Base-by-base conservation (phyloP, 768 basidiomycete genomes). In the Boletus rufocinnamomeus region DNA sequence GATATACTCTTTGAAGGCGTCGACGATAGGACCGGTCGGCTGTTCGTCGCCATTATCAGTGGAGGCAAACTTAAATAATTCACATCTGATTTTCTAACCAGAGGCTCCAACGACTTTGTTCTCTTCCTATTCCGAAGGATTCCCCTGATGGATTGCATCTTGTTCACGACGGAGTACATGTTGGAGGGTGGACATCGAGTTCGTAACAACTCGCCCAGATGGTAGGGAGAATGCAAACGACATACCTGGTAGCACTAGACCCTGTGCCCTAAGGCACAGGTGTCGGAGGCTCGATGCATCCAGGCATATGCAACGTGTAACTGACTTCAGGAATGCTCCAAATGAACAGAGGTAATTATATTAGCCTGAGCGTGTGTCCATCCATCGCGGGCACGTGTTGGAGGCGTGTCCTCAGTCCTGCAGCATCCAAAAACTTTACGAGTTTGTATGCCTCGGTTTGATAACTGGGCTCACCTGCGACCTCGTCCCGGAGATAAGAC, bases 1-100 rank as follows among this genome's bases (percentile, higher is more conserved):
- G 21, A 63, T 57, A 34, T 60, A 64, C 28, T 59, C 48, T 27
- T 32, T 50, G 45, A 64, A 60, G 9, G 35, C 52, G 5, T 50
- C 52, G 6, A 9, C 25, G 11, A 61, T 61, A 32, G 52, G n/a
- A 34, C 47, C 27, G 9, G 41, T 49, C 1, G 32, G 43, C 51
- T 61, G 21, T n/a, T 38, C 17, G 13, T 57, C 17, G 3, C 21
- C 16, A 17, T 2, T 5, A 14, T 40, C 11, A 46, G 44, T 9
- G 6, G 23, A 28, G 19, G 14, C 1, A n/a, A 3, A 21, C 16
- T 37, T 17, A 19, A 25, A 10, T 0, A 11, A 21, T 34, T 35
- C 3, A 6, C 2, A n/a, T 35, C 34, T 14, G 25, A n/a, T 30
- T 51, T 34, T 13, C 52, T 54, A 32, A 54, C 52, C 23, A 1